These are phyloP conservation scores for Leishmania turanica DNA, from an alignment of 208 protist species.

Conservation along the genomic window DNA sequence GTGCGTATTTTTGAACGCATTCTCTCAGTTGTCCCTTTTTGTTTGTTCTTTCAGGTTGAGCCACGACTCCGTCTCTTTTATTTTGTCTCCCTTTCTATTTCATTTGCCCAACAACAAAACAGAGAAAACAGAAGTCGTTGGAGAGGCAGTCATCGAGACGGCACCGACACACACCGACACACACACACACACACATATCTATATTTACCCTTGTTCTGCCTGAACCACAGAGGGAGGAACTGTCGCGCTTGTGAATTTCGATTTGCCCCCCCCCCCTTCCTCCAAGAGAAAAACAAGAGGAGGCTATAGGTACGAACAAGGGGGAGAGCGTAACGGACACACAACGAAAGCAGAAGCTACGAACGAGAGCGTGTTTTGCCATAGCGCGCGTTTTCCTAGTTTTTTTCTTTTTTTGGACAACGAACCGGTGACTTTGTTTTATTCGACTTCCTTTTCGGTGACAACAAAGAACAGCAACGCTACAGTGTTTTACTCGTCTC, in stretches of 20 bases:
- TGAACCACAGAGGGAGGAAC: background rate
- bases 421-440: background rate
- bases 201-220: background rate
- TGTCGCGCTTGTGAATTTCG: background rate
- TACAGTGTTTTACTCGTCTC: background rate
- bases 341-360: background rate
- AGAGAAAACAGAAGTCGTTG: background rate
- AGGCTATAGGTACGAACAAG: background rate
- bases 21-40: constrained; percentile 4
- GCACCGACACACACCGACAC: background rate
- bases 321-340: background rate
- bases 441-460: background rate
- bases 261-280: background rate
- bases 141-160: background rate
- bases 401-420: background rate
- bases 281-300: background rate
- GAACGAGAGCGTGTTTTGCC: background rate
- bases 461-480: background rate
- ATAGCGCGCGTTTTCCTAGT: background rate
- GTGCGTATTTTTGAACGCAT: background rate
- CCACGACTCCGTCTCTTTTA: background rate
- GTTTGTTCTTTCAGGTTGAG: background rate
- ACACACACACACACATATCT: background rate
- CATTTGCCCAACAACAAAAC: background rate
- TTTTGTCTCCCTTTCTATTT: background rate